Evolutionary conservation across 768 basidiomycete genomes (phyloP).

Genomic region (Peribolospora kevripleyi): DNA sequence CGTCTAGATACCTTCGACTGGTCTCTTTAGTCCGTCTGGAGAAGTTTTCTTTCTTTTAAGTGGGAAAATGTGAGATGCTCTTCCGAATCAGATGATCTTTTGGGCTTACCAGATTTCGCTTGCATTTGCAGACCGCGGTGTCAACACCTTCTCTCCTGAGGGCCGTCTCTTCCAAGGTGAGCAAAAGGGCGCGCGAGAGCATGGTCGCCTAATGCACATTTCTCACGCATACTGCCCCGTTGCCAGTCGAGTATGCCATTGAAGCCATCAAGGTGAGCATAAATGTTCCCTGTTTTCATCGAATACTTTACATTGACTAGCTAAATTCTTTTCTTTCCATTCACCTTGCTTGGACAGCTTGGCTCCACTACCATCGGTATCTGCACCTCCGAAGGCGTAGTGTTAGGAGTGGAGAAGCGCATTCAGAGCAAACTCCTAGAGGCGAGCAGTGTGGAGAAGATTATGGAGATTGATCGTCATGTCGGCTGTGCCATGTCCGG

Average conservation of each 20-base stretch:
- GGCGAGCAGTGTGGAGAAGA: constrained; percentile 89
- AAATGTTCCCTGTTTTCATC: not conserved
- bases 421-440: constrained; percentile 90
- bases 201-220: not conserved
- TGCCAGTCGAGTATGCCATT: constrained; percentile 89
- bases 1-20: too few relatives aligned
- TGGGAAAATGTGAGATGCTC: not conserved
- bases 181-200: constrained; percentile 2
- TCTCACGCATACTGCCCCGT: constrained; percentile 1
- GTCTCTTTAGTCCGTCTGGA: too few relatives aligned
- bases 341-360: constrained; percentile 67
- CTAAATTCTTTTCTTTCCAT: not conserved
- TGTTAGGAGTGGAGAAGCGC: constrained; percentile 94
- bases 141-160: constrained; percentile 97
- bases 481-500: constrained; percentile 92
- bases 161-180: constrained; percentile 93
- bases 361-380: constrained; percentile 96
- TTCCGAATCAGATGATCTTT: not conserved
- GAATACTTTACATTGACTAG: not conserved
- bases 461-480: constrained; percentile 96
- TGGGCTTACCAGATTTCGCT: too few relatives aligned
- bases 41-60: not conserved
- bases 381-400: constrained; percentile 63
- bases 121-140: constrained; percentile 50
- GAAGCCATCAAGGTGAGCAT: constrained; percentile 75